Evolutionary conservation across 768 basidiomycete genomes (phyloP).

Genomic region (Boletus bicolor): DNA sequence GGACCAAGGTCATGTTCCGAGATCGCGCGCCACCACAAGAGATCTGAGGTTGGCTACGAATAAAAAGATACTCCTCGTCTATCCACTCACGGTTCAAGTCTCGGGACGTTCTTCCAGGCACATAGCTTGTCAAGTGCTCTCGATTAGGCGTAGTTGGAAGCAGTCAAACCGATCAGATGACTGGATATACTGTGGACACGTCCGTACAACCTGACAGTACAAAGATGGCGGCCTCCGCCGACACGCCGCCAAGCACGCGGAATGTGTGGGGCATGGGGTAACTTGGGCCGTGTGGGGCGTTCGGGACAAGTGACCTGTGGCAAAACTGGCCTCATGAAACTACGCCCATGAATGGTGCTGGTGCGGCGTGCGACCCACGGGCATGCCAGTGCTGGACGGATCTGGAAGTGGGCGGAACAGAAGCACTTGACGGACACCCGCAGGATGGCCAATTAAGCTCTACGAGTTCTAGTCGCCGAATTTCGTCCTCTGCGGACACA

Average conservation of each 20-base stretch:
- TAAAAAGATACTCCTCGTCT: background rate
- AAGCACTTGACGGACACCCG: constrained; percentile 11
- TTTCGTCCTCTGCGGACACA: background rate
- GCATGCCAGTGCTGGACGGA: constrained; percentile 16
- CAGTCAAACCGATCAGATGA: constrained; percentile 5
- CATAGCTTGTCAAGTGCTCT: constrained; percentile 14
- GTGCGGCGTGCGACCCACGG: too few species aligned
- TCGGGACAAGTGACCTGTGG: constrained; percentile 4
- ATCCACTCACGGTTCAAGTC: background rate
- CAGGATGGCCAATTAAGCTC: background rate
- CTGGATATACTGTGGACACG: constrained; percentile 13
- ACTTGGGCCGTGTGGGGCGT: constrained; percentile 16
- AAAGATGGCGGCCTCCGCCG: constrained; percentile 23
- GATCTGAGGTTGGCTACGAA: background rate
- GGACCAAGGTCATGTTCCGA: constrained; percentile 9
- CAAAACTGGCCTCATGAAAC: background rate
- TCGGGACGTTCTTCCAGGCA: constrained; percentile 10
- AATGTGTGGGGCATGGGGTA: constrained; percentile 27
- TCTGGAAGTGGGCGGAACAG: constrained; percentile 18
- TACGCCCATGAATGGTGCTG: background rate
- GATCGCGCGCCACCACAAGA: background rate
- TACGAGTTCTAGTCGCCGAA: constrained; percentile 2
- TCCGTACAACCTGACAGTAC: constrained; percentile 15
- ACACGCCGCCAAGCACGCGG: constrained; percentile 17
- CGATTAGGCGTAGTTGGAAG: constrained; percentile 4